phyloP scores from a whole-genome alignment of 2,329 filamentous ascomycete genomes.

The Elsinoe batatas region DNA sequence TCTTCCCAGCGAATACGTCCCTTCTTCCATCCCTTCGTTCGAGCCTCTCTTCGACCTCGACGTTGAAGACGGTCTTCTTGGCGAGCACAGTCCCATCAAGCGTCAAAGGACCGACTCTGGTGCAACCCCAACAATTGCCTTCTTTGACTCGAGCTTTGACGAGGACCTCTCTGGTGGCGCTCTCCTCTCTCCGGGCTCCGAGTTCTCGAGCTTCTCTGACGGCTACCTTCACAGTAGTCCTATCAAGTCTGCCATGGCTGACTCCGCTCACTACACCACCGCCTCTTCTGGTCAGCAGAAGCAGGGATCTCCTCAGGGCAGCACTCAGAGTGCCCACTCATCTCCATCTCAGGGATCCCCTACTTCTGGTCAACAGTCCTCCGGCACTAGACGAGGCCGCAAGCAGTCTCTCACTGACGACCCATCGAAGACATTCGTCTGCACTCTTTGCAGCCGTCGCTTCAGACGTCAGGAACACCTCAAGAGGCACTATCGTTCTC shows the following conservation, averaged over 20 bases:
- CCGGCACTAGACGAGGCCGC: conserved; percentile 81
- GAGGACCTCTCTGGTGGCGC: conserved; percentile 42
- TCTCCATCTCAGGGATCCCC: conserved; percentile 13
- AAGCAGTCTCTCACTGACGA: conserved; percentile 98
- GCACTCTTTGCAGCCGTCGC: conserved; percentile 88
- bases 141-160: conserved; percentile 66
- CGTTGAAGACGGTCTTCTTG: conserved; percentile 78
- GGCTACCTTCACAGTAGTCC: conserved; percentile 8
- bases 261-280: conserved; percentile 36
- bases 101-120: conserved; percentile 56
- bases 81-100: conserved; percentile 42
- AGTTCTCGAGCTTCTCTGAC: conserved; percentile 16
- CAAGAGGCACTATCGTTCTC: conserved; percentile 95
- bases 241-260: conserved; percentile 22
- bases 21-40: conserved; percentile 59
- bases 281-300: conserved; percentile 35
- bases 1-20: conserved; percentile 35
- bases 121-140: conserved; percentile 59
- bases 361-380: conserved; percentile 28
- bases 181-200: conserved; percentile 16
- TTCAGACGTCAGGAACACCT: conserved; percentile 98
- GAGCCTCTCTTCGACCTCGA: conserved; percentile 85
- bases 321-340: conserved; percentile 25
- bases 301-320: conserved; percentile 34
- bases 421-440: conserved; percentile 96